Base-by-base conservation (phyloP, 805 yeast genomes). In the Saccharomycopsis oosterbeekiorum region DNA sequence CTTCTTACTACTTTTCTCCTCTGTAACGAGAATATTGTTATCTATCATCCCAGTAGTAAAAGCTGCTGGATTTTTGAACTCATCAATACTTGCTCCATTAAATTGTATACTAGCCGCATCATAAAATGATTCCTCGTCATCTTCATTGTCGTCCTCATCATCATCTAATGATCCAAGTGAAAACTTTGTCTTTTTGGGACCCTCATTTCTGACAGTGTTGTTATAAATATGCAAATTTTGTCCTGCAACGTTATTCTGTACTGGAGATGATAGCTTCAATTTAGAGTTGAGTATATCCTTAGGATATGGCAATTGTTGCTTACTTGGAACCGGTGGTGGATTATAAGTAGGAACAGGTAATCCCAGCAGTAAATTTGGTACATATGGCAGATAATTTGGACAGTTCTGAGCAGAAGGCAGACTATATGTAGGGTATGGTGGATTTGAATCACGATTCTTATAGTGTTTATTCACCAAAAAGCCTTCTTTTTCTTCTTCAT, bases 11-110 rank as follows among this genome's bases (percentile, higher is more conserved):
- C 53, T 47, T 24, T 24, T 47, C 14, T 24, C 53, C 15, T 9
- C 26, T 24, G 15, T 26, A 12, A 42, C 12, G 12, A n/a, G 11
- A 17, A 17, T 17, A 42, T n/a, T 42, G 21, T 12, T 24, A 11
- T 17, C 11, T 47, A 47, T 24, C 53, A 47, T 47, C 10, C 53
- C 53, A 8, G 53, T 47, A n/a, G 53, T 47, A 14, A 21, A 17
- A 26, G 53, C 53, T 17, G 53, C 53, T 47, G 53, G 53, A 24
- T 47, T 47, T 47, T 47, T 47, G n/a, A 47, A 47, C 53, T 47
- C 53, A 47, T 47, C 53, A 21, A 47, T 47, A 26, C 53, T 47
- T 47, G 53, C 19, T 4, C 53, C 53, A 10, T 9, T 21, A 12
- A 47, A 47, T 26, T 47, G 53, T 24, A 47, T 47, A 47, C 53